Base-by-base conservation (phyloP, 768 basidiomycete genomes). In the Lactifluus echinatus region DNA sequence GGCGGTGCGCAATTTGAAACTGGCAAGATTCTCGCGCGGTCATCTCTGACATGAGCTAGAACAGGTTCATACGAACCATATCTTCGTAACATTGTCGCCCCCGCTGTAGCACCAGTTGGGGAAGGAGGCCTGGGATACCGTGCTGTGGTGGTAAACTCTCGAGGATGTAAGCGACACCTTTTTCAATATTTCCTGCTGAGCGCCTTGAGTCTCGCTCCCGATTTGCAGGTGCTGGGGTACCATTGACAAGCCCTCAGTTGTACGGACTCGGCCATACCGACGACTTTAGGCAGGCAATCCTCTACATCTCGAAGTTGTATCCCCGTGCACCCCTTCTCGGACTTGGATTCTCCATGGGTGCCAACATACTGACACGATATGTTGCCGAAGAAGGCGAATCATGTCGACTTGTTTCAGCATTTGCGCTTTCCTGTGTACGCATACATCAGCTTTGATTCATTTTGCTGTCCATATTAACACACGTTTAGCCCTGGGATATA, bases 281-380 rank as follows among this genome's bases (percentile, higher is more conserved):
- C 62, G 95, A 99, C 72, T 76, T 93, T 34, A 83, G 92, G 24
- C 81, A 82, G 57, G 87, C 90, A 1, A 69, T 96, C 44, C 76
- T 85, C 64, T 87, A 89, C 71, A 81, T 97, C 55, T 75, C 83
- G 2, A 70, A 79, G 37, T 68, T 70, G 57, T 94, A 85, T 64
- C 94, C 95, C 1, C 71, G 78, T 11, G 91, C 95, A 0, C 89
- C 87, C 8, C 73, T 97, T 36, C 71, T 95, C 17, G 94, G 89
- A 12, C 71, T 95, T 8, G 92, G 94, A 4, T 98, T 95, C 75
- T 95, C 93, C 4, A 81, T 98, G 36, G 95, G 95, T 40, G 89
- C 93, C 45, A 91, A 89, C 68, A 86, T 97, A 28, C 71, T 97
- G 64, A 87, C 92, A 21, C 79, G 89, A 57, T 96, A 95, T 69